Conservation (phyloP, 495 filamentous ascomycete species). For the Aspergillus sclerotioniger region DNA sequence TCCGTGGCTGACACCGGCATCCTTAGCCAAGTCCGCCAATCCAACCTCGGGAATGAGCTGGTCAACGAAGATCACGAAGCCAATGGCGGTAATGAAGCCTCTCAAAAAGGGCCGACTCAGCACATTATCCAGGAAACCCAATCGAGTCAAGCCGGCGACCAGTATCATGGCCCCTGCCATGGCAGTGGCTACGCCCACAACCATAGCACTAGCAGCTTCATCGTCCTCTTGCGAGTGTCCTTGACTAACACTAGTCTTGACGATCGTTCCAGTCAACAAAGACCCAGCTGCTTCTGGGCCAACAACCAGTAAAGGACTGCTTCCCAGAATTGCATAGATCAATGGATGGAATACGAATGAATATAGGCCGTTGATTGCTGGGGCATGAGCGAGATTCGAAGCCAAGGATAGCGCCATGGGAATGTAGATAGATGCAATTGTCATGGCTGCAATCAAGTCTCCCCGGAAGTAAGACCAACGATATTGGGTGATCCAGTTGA, state of each 20-base stretch:
- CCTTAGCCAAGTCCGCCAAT: constrained; percentile 58
- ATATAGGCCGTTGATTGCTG: constrained; percentile 93
- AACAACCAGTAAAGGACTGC: constrained; percentile 88
- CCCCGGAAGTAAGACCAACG: constrained; percentile 75
- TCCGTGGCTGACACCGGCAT: constrained; percentile 65
- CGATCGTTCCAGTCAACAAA: constrained; percentile 81
- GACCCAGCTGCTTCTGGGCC: constrained; percentile 94
- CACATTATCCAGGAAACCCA: constrained; percentile 96
- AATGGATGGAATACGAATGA: constrained; percentile 90
- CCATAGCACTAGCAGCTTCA: constrained; percentile 65
- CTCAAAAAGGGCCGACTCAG: constrained; percentile 87
- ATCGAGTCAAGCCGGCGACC: constrained; percentile 71
- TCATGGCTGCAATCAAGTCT: constrained; percentile 81
- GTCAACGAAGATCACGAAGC: constrained; percentile 92
- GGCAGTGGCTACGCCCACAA: constrained; percentile 86
- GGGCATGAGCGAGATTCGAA: constrained; percentile 90
- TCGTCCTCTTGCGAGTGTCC: constrained; percentile 70
- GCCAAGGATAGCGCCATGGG: constrained; percentile 94
- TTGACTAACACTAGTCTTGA: constrained; percentile 69
- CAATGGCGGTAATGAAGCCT: constrained; percentile 95
- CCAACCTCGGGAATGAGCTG: constrained; percentile 91
- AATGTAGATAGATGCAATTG: constrained; percentile 95
- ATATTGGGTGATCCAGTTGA: constrained; percentile 88
- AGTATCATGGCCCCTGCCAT: constrained; percentile 86
- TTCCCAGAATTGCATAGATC: constrained; percentile 86